These are phyloP conservation scores for Suillus spraguei DNA, from an alignment of 768 basidiomycete species.

Conservation along the genomic window DNA sequence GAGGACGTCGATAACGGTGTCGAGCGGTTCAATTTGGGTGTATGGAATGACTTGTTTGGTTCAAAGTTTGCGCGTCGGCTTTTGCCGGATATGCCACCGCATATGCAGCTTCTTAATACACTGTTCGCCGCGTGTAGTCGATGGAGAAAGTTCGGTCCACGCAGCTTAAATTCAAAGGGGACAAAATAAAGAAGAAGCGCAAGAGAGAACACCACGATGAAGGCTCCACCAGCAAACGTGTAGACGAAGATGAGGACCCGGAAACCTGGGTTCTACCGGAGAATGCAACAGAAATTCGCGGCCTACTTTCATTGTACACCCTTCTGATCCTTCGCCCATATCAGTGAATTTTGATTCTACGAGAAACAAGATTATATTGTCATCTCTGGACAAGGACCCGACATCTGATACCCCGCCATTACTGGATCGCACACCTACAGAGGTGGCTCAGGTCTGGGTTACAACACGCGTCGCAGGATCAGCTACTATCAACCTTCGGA, in stretches of 20 bases:
- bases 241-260: conserved; percentile 63
- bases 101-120: neutral
- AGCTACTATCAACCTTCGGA: conserved; percentile 81
- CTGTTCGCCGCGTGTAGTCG: conserved; percentile 22
- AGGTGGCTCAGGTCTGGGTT: conserved; percentile 92
- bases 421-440: conserved; percentile 71
- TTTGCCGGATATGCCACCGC: conserved; percentile 21
- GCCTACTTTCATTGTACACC: conserved; percentile 85
- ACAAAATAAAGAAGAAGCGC: conserved; percentile 82
- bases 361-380: conserved; percentile 68
- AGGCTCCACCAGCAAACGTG: conserved; percentile 44
- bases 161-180: conserved; percentile 89
- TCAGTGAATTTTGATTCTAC: conserved; percentile 80
- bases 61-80: conserved; percentile 30
- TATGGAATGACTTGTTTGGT: conserved; percentile 37
- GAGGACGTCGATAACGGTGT: conserved; percentile 60
- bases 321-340: conserved; percentile 77
- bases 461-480: conserved; percentile 85
- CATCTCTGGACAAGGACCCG: conserved; percentile 64
- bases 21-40: conserved; percentile 31
- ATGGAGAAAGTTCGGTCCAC: conserved; percentile 61
- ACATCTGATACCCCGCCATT: conserved; percentile 41
- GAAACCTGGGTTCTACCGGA: conserved; percentile 84
- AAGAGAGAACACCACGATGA: conserved; percentile 54
- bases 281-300: conserved; percentile 71